These are phyloP conservation scores for Lachancea mirantina DNA, from an alignment of 805 yeast genomes.

Conservation along the genomic window DNA sequence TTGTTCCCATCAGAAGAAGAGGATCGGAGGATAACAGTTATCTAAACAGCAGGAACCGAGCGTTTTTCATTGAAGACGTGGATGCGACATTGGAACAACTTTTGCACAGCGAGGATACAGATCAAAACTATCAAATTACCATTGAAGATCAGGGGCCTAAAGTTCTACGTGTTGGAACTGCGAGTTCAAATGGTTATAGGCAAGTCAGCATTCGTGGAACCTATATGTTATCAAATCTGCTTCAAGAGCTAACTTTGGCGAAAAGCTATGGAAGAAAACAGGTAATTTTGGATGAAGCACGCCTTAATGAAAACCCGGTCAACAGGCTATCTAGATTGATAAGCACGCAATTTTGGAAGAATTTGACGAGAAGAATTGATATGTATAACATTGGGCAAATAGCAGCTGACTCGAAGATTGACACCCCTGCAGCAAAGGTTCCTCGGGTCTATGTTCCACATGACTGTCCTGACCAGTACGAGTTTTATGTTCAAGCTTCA, in stretches of 20 bases:
- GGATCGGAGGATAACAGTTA: constrained; percentile 48
- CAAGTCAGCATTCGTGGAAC: constrained; percentile 77
- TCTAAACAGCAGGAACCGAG: constrained; percentile 31
- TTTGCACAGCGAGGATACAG: constrained; percentile 75
- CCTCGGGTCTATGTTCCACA: constrained; percentile 77
- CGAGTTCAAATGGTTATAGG: constrained; percentile 73
- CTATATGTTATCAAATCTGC: constrained; percentile 75
- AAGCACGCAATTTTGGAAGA: constrained; percentile 71
- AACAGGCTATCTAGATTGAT: constrained; percentile 67
- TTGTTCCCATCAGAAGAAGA: constrained; percentile 37
- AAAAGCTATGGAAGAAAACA: constrained; percentile 70
- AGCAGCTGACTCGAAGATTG: constrained; percentile 73
- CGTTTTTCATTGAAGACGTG: constrained; percentile 67
- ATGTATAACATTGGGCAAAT: constrained; percentile 54
- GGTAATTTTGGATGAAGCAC: constrained; percentile 72
- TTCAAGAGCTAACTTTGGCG: constrained; percentile 87
- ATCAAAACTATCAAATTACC: constrained; percentile 74
- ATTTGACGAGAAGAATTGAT: constrained; percentile 65
- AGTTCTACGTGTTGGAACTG: constrained; percentile 73
- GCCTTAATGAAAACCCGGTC: constrained; percentile 85
- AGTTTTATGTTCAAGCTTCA: constrained; percentile 53
- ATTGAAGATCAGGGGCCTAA: constrained; percentile 82
- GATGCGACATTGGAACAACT: constrained; percentile 64
- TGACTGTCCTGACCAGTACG: constrained; percentile 62
- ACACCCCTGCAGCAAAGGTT: constrained; percentile 49